phyloP scores from a whole-genome alignment of 2,329 filamentous ascomycete species.

The Curvularia eragrostidis region DNA sequence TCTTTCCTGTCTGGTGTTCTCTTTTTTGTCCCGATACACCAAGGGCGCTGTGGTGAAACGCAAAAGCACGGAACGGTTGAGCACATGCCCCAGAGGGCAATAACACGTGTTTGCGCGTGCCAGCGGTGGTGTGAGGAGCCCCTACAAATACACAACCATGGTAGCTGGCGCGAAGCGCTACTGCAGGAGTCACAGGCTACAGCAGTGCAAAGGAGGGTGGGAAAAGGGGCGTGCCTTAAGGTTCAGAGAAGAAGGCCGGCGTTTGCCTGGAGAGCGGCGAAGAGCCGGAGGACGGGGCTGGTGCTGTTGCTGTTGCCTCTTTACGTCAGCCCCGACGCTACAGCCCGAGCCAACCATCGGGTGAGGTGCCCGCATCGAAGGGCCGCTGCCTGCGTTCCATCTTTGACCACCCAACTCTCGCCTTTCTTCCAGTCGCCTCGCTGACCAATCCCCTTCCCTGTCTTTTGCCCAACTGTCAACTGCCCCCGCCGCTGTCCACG shows the following conservation, averaged over 20 bases:
- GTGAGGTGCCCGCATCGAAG: slow-evolving; percentile 17
- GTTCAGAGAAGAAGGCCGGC: not conserved
- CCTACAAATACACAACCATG: not conserved
- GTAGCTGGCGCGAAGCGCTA: not conserved
- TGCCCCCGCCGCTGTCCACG: slow-evolving; percentile 13
- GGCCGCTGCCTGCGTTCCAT: slow-evolving; percentile 4
- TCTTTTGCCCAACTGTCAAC: slow-evolving; percentile 3
- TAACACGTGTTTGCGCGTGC: not conserved
- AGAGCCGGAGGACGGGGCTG: slow-evolving; percentile 3
- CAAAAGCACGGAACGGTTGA: not conserved
- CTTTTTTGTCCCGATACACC: not conserved
- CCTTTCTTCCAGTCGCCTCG: slow-evolving; percentile 4
- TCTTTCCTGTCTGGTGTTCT: not conserved
- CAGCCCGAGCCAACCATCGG: slow-evolving; percentile 7
- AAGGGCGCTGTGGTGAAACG: not conserved
- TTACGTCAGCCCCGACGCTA: slow-evolving; percentile 11
- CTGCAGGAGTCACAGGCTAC: slow-evolving; percentile 7
- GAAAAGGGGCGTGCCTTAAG: not conserved
- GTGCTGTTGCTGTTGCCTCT: slow-evolving; percentile 7
- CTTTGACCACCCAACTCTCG: slow-evolving; percentile 6
- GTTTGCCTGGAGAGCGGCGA: slow-evolving; percentile 6
- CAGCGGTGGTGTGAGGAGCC: not conserved
- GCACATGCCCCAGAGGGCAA: not conserved
- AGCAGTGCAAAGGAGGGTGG: not conserved
- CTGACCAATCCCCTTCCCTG: slow-evolving; percentile 16